Conservation (phyloP, 768 basidiomycete species). For the Termitomyces sp. region DNA sequence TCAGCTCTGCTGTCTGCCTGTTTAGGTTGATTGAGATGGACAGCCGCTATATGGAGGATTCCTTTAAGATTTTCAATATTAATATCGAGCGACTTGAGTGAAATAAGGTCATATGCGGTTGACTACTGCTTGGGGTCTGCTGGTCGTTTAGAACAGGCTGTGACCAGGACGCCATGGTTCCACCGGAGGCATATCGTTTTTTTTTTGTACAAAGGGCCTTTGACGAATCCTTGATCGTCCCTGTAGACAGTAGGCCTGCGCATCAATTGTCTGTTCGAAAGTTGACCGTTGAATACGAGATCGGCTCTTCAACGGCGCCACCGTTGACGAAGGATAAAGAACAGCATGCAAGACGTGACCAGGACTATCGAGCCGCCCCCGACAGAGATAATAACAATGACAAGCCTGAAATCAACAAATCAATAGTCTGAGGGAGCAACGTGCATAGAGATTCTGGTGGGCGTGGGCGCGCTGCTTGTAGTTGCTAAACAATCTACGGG, state of each 20-base stretch:
- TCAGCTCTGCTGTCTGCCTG: constrained; percentile 22
- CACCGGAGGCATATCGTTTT: constrained; percentile 20
- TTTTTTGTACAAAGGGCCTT: constrained; percentile 34
- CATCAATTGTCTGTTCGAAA: not conserved
- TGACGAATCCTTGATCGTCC: constrained; percentile 8
- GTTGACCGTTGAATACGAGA: constrained; percentile 17
- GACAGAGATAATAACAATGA: constrained; percentile 44
- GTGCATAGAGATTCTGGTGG: constrained; percentile 17
- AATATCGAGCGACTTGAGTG: constrained; percentile 42
- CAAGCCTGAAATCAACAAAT: constrained; percentile 27
- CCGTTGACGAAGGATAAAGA: constrained; percentile 41
- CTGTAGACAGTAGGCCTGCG: not conserved
- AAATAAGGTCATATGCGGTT: constrained; percentile 12
- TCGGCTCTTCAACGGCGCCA: constrained; percentile 25
- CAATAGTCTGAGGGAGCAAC: constrained; percentile 3
- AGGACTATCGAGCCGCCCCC: constrained; percentile 39
- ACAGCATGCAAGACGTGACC: constrained; percentile 37
- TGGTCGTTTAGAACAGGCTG: constrained; percentile 28
- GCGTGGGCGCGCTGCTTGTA: not conserved
- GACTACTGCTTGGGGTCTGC: constrained; percentile 8
- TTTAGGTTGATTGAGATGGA: constrained; percentile 28
- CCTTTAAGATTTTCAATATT: constrained; percentile 27
- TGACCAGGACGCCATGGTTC: constrained; percentile 33
- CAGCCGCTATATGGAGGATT: constrained; percentile 51
- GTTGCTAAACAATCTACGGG: constrained; percentile 14